phyloP scores from a whole-genome alignment of 2,329 filamentous ascomycete species.

The Nothopassalora personata region DNA sequence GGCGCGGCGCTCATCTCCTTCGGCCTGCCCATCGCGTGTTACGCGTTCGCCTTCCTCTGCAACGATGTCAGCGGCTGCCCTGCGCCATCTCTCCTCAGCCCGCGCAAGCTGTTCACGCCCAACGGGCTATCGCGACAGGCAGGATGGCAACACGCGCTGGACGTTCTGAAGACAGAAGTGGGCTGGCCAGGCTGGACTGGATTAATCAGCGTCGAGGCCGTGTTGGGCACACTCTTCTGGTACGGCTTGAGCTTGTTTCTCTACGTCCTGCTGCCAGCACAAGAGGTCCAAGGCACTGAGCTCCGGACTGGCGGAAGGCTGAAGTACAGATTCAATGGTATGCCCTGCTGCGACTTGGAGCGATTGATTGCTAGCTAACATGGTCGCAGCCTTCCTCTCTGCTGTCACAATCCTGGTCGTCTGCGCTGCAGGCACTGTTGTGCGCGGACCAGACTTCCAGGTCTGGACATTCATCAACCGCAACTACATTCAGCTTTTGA shows the following conservation, averaged over 20 bases:
- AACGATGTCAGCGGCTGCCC: slow-evolving; percentile 92
- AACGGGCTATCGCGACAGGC: slow-evolving; percentile 27
- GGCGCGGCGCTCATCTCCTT: slow-evolving; percentile 75
- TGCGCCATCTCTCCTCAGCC: slow-evolving; percentile 70
- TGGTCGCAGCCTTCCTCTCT: slow-evolving; percentile 62
- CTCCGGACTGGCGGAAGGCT: slow-evolving; percentile 66
- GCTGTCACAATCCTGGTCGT: slow-evolving; percentile 66
- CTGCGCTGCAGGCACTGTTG: slow-evolving; percentile 66
- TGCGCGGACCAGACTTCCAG: slow-evolving; percentile 73
- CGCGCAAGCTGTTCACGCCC: slow-evolving; percentile 53
- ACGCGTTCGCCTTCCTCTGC: slow-evolving; percentile 76
- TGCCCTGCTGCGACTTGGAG: slow-evolving; percentile 7
- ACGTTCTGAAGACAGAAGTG: slow-evolving; percentile 70
- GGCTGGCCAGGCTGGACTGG: slow-evolving; percentile 76
- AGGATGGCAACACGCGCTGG: slow-evolving; percentile 47
- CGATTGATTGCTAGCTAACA: slow-evolving; percentile 7
- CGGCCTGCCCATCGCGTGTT: slow-evolving; percentile 72
- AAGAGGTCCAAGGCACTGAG: slow-evolving; percentile 63
- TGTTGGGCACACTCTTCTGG: slow-evolving; percentile 68
- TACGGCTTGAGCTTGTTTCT: slow-evolving; percentile 71
- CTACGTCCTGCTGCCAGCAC: slow-evolving; percentile 70
- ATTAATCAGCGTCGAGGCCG: slow-evolving; percentile 64
- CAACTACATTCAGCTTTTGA: slow-evolving; percentile 82
- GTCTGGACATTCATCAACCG: slow-evolving; percentile 92
- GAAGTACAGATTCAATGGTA: slow-evolving; percentile 69